Evolutionary conservation across 2,329 filamentous ascomycete genomes (phyloP).

Genomic region (Didymellaceae sp.): DNA sequence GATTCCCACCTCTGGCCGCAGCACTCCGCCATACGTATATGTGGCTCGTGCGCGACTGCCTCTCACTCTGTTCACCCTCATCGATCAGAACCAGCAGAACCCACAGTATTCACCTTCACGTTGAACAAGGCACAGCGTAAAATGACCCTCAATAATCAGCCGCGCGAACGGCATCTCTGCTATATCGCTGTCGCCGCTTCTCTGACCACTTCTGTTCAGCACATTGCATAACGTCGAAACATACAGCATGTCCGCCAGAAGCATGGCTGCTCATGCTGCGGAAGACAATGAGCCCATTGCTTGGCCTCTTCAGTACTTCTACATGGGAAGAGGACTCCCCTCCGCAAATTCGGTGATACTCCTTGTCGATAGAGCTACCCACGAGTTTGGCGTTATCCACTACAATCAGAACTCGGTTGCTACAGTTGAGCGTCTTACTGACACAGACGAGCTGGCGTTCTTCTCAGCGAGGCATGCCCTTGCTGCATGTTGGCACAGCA

Average conservation of each 20-base stretch:
- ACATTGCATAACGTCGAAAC: too few species aligned
- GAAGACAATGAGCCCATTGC: not conserved
- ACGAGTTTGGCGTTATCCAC: constrained; percentile 26
- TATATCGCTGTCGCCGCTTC: not conserved
- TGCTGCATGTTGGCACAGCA: constrained; percentile 21
- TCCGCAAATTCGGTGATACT: constrained; percentile 1
- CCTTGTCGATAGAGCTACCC: constrained; percentile 23
- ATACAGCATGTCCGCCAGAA: too few species aligned
- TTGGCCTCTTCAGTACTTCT: constrained; percentile 22
- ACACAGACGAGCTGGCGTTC: constrained; percentile 22
- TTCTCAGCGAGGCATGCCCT: constrained; percentile 20
- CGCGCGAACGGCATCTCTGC: too few species aligned
- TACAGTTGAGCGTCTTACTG: constrained; percentile 3
- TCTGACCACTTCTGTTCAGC: too few species aligned
- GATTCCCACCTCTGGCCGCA: not conserved
- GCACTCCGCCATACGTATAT: too few species aligned
- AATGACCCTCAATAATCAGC: too few species aligned
- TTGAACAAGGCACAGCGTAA: not conserved
- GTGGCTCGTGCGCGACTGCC: not conserved
- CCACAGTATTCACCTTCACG: not conserved
- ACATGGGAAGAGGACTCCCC: constrained; percentile 16
- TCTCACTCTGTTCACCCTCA: not conserved
- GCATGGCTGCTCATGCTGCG: not conserved
- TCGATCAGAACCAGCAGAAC: not conserved
- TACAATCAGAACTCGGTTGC: not conserved